Evolutionary conservation across 441 rosid genomes (phyloP).

Genomic region (Gossypium laxum): DNA sequence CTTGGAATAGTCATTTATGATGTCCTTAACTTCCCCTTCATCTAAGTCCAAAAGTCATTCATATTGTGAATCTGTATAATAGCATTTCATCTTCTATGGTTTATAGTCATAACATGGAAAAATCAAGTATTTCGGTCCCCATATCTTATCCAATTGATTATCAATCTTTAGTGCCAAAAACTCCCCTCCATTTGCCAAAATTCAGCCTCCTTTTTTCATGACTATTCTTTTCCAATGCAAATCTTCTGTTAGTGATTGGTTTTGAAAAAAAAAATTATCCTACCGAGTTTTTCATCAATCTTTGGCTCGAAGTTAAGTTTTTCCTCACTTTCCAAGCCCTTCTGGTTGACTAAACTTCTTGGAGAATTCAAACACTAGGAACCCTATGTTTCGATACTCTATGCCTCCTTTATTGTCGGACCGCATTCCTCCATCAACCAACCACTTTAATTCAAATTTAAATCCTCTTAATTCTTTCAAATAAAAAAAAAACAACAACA

Average conservation of each 20-base stretch:
- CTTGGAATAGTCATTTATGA: not conserved
- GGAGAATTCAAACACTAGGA: not conserved
- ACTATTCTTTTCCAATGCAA: not conserved
- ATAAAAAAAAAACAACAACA: no score
- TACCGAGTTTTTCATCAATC: not conserved
- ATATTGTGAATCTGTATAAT: not conserved
- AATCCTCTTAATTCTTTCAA: not conserved
- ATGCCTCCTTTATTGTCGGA: not conserved
- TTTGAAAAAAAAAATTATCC: not conserved
- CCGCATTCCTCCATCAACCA: not conserved
- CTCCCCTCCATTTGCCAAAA: not conserved
- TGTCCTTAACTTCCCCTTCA: not conserved
- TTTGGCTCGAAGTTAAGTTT: not conserved
- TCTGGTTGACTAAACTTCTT: not conserved
- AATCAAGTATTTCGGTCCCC: not conserved
- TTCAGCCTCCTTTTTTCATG: not conserved
- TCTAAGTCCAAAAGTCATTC: not conserved
- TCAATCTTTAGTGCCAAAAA: not conserved
- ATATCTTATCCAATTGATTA: not conserved
- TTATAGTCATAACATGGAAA: not conserved
- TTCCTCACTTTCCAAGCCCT: not conserved
- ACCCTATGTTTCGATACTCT: not conserved
- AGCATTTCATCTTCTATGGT: not conserved
- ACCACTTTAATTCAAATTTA: not conserved
- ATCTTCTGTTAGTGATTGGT: not conserved